phyloP scores from a whole-genome alignment of 768 basidiomycete species.

The Rhizopogon vulgaris region DNA sequence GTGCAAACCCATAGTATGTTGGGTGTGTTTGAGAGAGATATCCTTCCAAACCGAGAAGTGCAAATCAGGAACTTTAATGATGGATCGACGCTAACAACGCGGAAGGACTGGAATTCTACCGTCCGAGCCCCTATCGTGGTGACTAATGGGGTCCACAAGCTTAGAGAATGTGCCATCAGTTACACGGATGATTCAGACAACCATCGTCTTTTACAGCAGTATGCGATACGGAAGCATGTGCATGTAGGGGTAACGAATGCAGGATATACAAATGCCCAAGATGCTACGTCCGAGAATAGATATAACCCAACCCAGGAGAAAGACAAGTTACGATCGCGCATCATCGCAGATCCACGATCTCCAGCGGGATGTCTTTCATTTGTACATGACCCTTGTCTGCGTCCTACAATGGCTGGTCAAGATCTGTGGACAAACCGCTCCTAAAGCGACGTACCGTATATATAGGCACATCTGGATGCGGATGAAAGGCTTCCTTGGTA shows the following conservation, averaged over 20 bases:
- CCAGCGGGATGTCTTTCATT: slow-evolving; percentile 65
- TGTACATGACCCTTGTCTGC: slow-evolving; percentile 82
- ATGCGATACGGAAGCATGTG: neutral
- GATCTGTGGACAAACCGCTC: neutral
- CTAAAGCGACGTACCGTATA: slow-evolving; percentile 60
- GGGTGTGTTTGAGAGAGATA: no score
- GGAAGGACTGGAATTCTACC: no score
- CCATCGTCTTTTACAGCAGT: slow-evolving; percentile 31
- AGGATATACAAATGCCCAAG: neutral
- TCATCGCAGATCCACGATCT: slow-evolving; percentile 77
- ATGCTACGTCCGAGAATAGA: neutral
- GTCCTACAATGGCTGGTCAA: slow-evolving; percentile 40
- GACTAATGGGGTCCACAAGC: no score
- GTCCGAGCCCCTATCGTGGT: no score
- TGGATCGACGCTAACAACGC: no score
- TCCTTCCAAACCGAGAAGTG: no score
- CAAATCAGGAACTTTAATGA: no score
- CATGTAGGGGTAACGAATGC: neutral
- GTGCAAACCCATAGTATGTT: no score
- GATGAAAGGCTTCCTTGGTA: slow-evolving; percentile 77
- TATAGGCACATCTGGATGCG: slow-evolving; percentile 77
- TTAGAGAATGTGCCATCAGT: neutral
- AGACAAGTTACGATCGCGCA: neutral
- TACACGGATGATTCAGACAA: slow-evolving; percentile 47
- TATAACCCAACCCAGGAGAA: neutral